Conservation (phyloP, 2,329 filamentous ascomycete species). For the Cladosporium halotolerans region DNA sequence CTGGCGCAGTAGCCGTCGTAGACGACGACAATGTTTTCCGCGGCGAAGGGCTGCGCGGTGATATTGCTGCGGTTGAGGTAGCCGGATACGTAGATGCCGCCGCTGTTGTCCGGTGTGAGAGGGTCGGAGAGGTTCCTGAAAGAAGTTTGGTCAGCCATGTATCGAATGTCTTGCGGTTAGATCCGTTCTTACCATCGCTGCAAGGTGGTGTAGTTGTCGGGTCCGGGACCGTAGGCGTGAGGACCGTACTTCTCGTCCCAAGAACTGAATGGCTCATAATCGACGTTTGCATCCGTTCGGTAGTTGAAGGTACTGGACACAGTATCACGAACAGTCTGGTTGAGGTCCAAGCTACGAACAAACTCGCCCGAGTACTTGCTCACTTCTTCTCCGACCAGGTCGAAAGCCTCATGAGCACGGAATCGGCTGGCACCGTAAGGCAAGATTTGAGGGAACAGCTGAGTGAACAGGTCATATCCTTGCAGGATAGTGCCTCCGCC, state of each 20-base stretch:
- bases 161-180: slow-evolving; percentile 5
- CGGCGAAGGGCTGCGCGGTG: slow-evolving; percentile 46
- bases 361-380: slow-evolving; percentile 29
- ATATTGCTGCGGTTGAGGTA: slow-evolving; percentile 45
- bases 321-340: slow-evolving; percentile 37
- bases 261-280: slow-evolving; percentile 43
- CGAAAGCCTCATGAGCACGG: slow-evolving; percentile 44
- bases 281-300: slow-evolving; percentile 40
- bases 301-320: slow-evolving; percentile 43
- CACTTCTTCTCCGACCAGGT: slow-evolving; percentile 38
- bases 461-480: slow-evolving; percentile 58
- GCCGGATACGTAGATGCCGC: slow-evolving; percentile 40
- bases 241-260: slow-evolving; percentile 45
- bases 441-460: slow-evolving; percentile 47
- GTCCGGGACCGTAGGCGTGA: slow-evolving; percentile 33
- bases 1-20: slow-evolving; percentile 42
- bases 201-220: slow-evolving; percentile 52
- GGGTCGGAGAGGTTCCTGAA: slow-evolving; percentile 36
- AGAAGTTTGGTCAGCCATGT: too few relatives aligned
- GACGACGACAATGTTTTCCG: slow-evolving; percentile 52
- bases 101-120: slow-evolving; percentile 30
- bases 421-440: slow-evolving; percentile 48
- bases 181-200: slow-evolving; percentile 45
- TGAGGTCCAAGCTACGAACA: slow-evolving; percentile 28
- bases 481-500: slow-evolving; percentile 53